These are phyloP conservation scores for Camellia granthamiana DNA, from an alignment of 148 eudicot genomes.

Conservation along the genomic window DNA sequence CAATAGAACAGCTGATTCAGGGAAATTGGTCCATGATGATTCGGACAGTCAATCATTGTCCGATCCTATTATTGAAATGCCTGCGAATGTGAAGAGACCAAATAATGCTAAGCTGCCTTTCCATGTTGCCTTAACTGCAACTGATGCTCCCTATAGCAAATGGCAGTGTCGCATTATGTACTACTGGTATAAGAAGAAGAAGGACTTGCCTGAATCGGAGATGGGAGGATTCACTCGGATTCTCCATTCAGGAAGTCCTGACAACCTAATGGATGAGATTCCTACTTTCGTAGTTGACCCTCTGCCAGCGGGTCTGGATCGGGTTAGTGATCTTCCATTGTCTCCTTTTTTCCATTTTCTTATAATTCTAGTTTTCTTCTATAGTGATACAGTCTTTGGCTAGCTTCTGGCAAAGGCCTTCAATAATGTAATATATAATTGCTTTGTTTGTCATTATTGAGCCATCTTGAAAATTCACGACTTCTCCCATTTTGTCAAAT, in stretches of 20 bases:
- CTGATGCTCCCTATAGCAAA: constrained; percentile 93
- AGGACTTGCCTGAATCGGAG: constrained; percentile 75
- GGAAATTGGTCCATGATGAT: constrained; percentile 22
- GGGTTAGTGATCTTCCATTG: constrained; percentile 50
- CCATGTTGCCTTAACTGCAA: constrained; percentile 90
- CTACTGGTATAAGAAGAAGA: constrained; percentile 90
- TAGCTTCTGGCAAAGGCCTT: not conserved
- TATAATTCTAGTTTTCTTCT: constrained; percentile 8
- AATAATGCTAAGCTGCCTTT: constrained; percentile 41
- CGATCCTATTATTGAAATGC: constrained; percentile 70
- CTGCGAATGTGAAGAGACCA: constrained; percentile 31
- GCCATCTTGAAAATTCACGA: not conserved
- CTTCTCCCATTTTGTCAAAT: not conserved
- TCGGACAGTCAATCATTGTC: constrained; percentile 22
- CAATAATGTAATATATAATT: not conserved
- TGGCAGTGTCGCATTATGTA: constrained; percentile 99
- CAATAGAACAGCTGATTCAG: constrained; percentile 33
- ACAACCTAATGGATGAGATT: constrained; percentile 88
- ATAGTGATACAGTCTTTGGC: not conserved
- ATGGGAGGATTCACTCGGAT: constrained; percentile 94
- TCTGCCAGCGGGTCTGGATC: constrained; percentile 83
- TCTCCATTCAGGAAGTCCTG: constrained; percentile 82
- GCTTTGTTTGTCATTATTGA: not conserved
- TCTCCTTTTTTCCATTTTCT: not conserved
- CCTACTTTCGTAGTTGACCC: constrained; percentile 91